Base-by-base conservation (phyloP, 495 filamentous ascomycete genomes). In the Aspergillus conjunctus region DNA sequence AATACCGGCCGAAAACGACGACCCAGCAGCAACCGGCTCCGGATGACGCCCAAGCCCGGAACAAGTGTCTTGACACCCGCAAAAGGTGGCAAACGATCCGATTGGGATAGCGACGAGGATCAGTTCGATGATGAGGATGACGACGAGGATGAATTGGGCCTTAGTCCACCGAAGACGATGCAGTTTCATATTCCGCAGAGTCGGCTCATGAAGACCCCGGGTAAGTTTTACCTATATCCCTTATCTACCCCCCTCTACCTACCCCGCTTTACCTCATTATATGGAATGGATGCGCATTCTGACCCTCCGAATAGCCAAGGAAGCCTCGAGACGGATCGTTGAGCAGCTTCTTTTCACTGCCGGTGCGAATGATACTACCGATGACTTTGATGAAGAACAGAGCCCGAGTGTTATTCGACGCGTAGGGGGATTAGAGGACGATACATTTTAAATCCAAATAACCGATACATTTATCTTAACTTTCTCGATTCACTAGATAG, bases 151-250 rank as follows among this genome's bases (percentile, higher is more conserved):
- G 76, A 75, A 10, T 62, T 85, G 30, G 66, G 63, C 12, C 85
- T 92, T 65, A 96, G 91, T 67, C 94, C 95, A 37, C 94, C 94
- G 0, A 97, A 97, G 76, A 99, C 94, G 26, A 96, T 99, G 72
- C 92, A 97, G 68, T 99, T 99, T 69, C 89, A 91, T 66, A 79
- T 99, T 58, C 93, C 93, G 57, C 89, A 91, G 67, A 89, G 87
- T 51, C 86, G 90, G 62, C 73, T 99, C 33, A 73, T 99, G 77
- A 92, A 94, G 66, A 99, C 94, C 22, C 94, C 94, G 58, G 92
- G 92, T 91, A 79, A 67, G 84, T 79, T 49, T n/a, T 12, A 15
- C 44, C 54, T 59, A n/a, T 21, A 15, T 10, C 53, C 43, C 61
- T 41, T 30, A 33, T 60, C 51, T 61, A 37, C 43, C 31, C 46